A percentile compares a stretch with the other conserved stretches of the same genome.
These are phyloP conservation scores for Skeletonema marinoi DNA, from an alignment of 108 stramenopile genomes.

Conservation along the genomic window DNA sequence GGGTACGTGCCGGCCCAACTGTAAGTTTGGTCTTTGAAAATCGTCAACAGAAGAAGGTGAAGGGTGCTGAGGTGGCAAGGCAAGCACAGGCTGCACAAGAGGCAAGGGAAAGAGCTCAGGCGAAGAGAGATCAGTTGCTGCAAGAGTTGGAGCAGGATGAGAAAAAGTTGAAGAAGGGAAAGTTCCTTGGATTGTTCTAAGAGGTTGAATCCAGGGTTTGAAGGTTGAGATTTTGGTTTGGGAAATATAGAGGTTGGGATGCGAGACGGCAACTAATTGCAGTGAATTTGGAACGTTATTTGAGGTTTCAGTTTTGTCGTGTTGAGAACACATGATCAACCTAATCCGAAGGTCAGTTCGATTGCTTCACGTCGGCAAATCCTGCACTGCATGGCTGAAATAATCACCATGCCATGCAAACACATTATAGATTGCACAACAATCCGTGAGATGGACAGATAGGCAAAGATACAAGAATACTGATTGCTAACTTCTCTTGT, in stretches of 20 bases:
- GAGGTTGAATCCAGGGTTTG: background rate
- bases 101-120: slow-evolving; percentile 75
- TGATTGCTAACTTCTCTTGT: background rate
- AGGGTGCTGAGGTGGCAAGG: slow-evolving; percentile 64
- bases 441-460: background rate
- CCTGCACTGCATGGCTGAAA: background rate
- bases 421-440: background rate
- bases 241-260: background rate
- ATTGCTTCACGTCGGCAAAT: background rate
- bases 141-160: slow-evolving; percentile 81
- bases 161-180: slow-evolving; percentile 80
- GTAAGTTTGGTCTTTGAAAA: slow-evolving; percentile 86
- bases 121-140: slow-evolving; percentile 78
- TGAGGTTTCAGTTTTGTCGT: background rate
- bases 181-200: slow-evolving; percentile 88
- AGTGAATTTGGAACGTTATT: background rate
- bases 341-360: background rate
- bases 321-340: background rate
- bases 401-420: background rate
- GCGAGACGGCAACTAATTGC: background rate
- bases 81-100: slow-evolving; percentile 71
- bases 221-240: background rate
- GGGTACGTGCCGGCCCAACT: slow-evolving; percentile 80
- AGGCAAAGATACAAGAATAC: slow-evolving; percentile 1
- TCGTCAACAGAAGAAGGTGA: slow-evolving; percentile 57